phyloP scores from a whole-genome alignment of 2,329 filamentous ascomycete species.

The Camillea tinctor region DNA sequence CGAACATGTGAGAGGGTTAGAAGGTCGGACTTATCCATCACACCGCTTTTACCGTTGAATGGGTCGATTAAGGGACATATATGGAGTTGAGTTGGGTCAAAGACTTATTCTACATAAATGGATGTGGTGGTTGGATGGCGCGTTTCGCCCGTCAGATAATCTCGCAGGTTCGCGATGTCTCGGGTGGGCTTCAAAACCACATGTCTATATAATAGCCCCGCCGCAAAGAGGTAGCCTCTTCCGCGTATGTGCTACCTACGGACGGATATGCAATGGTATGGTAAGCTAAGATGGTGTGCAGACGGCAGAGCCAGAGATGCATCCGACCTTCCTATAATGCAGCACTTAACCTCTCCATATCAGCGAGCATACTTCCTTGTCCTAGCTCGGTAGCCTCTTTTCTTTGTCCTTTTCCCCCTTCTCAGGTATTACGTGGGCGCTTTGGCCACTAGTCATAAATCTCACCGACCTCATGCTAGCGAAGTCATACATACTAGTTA shows the following conservation, averaged over 20 bases:
- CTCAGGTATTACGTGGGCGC: no score
- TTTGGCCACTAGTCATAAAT: no score
- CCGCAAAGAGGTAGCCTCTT: not conserved
- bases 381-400: no score
- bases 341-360: no score
- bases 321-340: not conserved
- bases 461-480: not conserved
- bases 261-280: not conserved
- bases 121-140: not conserved
- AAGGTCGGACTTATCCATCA: constrained; percentile 5
- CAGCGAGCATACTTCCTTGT: no score
- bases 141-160: not conserved
- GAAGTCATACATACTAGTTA: no score
- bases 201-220: not conserved
- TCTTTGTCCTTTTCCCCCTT: no score
- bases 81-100: not conserved
- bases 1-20: not conserved
- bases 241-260: not conserved
- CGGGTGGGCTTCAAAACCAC: not conserved
- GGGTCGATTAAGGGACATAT: not conserved
- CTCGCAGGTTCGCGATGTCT: not conserved
- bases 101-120: not conserved
- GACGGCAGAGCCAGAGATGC: not conserved
- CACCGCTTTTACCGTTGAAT: constrained; percentile 19
- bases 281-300: not conserved